Evolutionary conservation across 2,329 filamentous ascomycete genomes (phyloP).

Genomic region (Alternaria tenuissima): DNA sequence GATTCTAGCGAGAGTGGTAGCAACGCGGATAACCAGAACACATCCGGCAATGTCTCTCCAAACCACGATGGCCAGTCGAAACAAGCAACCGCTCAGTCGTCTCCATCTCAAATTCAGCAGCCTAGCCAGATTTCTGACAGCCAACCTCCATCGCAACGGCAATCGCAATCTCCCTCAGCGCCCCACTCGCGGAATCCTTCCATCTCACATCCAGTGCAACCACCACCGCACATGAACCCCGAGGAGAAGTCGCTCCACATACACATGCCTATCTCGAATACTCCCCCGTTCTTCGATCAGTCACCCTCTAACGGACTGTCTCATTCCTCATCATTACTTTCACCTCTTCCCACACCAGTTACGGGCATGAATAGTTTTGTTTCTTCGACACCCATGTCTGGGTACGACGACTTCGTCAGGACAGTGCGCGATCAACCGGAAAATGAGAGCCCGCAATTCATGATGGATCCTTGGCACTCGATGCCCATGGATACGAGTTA

Average conservation of each 20-base stretch:
- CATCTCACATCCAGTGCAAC: conserved; percentile 42
- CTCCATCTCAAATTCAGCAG: conserved; percentile 30
- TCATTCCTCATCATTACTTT: conserved; percentile 44
- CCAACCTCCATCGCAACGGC: conserved; percentile 33
- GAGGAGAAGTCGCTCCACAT: conserved; percentile 45
- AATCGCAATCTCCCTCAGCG: conserved; percentile 44
- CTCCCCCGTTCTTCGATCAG: conserved; percentile 54
- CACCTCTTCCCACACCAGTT: conserved; percentile 50
- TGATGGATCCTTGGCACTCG: conserved; percentile 58
- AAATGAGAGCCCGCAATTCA: conserved; percentile 55
- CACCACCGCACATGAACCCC: conserved; percentile 38
- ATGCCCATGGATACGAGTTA: conserved; percentile 57
- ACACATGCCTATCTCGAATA: conserved; percentile 37
- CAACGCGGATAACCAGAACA: conserved; percentile 41
- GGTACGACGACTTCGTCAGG: conserved; percentile 56
- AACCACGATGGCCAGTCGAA: conserved; percentile 34
- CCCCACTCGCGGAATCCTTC: conserved; percentile 45
- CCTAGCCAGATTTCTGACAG: conserved; percentile 25
- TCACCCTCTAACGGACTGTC: conserved; percentile 47
- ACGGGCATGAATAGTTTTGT: conserved; percentile 53
- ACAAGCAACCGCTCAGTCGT: conserved; percentile 32
- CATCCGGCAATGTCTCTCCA: conserved; percentile 48
- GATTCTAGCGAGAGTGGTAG: conserved; percentile 46
- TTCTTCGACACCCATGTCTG: conserved; percentile 56
- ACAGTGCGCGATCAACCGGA: conserved; percentile 53